These are phyloP conservation scores for Alternaria consortialis DNA, from an alignment of 2,329 filamentous ascomycete species.

Conservation along the genomic window DNA sequence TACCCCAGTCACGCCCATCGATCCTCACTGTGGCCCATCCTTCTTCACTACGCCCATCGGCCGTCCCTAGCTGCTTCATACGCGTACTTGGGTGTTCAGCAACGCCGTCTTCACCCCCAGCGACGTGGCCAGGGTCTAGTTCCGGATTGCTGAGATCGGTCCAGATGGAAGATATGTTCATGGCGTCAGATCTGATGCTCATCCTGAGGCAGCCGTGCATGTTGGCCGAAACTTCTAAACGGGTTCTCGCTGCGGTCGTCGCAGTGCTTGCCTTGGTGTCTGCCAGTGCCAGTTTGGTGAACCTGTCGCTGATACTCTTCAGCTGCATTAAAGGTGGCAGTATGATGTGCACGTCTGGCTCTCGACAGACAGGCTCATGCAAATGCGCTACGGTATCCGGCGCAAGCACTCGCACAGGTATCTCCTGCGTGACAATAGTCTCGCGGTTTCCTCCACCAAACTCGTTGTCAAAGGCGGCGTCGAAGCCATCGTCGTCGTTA, in stretches of 20 bases:
- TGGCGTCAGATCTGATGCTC: slow-evolving; percentile 80
- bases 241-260: slow-evolving; percentile 51
- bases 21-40: slow-evolving; percentile 90
- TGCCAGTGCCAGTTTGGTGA: slow-evolving; percentile 76
- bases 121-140: slow-evolving; percentile 79
- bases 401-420: slow-evolving; percentile 90
- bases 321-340: slow-evolving; percentile 87
- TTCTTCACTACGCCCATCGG: slow-evolving; percentile 74
- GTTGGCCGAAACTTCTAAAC: slow-evolving; percentile 88
- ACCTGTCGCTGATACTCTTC: slow-evolving; percentile 93
- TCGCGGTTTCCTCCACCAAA: slow-evolving; percentile 72
- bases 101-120: slow-evolving; percentile 69
- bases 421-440: slow-evolving; percentile 92
- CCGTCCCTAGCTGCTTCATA: slow-evolving; percentile 69
- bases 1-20: slow-evolving; percentile 93
- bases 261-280: slow-evolving; percentile 50
- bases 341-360: slow-evolving; percentile 93
- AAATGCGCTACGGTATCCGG: slow-evolving; percentile 87
- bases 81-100: slow-evolving; percentile 82
- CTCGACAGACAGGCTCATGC: slow-evolving; percentile 88
- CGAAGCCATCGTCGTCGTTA: slow-evolving; percentile 39
- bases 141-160: slow-evolving; percentile 85
- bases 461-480: slow-evolving; percentile 35
- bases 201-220: slow-evolving; percentile 90
- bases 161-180: slow-evolving; percentile 88